Conservation (phyloP, 805 yeast genomes). For the Blastobotrys americana region DNA sequence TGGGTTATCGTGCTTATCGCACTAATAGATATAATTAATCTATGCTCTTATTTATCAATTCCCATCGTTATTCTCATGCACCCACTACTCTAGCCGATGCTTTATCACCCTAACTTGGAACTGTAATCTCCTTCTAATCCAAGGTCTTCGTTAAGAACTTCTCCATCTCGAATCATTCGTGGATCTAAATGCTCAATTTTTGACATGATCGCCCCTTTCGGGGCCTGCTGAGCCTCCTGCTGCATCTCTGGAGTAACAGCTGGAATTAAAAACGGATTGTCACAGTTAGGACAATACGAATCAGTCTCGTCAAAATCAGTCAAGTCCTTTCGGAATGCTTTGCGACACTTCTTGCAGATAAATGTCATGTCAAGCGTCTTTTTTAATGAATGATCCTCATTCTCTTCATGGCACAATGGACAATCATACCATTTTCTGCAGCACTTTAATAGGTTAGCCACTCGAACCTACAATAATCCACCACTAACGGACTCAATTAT, state of each 20-base stretch:
- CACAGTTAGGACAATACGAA: constrained; percentile 31
- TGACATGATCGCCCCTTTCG: constrained; percentile 11
- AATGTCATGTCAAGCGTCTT: constrained; percentile 29
- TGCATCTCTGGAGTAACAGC: constrained; percentile 12
- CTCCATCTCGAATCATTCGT: constrained; percentile 28
- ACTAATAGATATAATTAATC: too few relatives aligned
- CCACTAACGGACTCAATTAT: neutral
- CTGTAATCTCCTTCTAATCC: constrained; percentile 22
- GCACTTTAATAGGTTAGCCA: constrained; percentile 15
- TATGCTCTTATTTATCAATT: too few relatives aligned
- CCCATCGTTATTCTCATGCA: too few relatives aligned
- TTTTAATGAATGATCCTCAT: constrained; percentile 26
- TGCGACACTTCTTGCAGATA: constrained; percentile 29
- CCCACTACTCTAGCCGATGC: too few relatives aligned
- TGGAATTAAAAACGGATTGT: constrained; percentile 28
- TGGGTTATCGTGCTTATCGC: too few relatives aligned
- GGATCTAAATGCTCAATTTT: constrained; percentile 17
- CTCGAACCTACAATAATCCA: neutral
- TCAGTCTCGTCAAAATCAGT: constrained; percentile 31
- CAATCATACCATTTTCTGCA: constrained; percentile 32
- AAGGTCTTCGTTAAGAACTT: constrained; percentile 24
- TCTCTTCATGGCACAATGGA: constrained; percentile 28
- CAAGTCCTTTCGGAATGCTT: constrained; percentile 31
- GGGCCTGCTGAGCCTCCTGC: constrained; percentile 7
- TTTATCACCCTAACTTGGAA: constrained; percentile 18